Evolutionary conservation across 2,329 filamentous ascomycete genomes (phyloP), one percentile per base, ranked within the genome.

Genomic region (Penicillium sp.): DNA sequence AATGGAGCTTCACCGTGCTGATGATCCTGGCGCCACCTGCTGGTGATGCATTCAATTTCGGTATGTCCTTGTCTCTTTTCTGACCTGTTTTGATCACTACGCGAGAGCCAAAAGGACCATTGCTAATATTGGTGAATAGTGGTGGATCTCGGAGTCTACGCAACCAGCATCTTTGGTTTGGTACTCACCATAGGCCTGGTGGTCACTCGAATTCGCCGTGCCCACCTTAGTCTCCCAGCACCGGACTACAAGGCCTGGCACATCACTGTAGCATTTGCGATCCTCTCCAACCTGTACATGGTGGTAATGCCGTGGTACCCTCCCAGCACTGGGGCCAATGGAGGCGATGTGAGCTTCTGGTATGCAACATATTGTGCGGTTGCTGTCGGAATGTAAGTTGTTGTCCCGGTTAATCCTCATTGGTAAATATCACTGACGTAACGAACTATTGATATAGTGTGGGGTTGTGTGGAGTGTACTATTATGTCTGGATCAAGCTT

Each of bases 231-330:
- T 3, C 69, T 85, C 3, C 77, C 76, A 0, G 63, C 65, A 0
- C 73, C 82, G 0, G 78, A 80, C 4, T 89, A 88, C 69, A 76
- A 73, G 7, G 81, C 84, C 0, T 89, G 85, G 85, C 68, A 85
- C 55, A 50, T 80, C 0, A 76, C 81, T 0, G 70, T 89, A 1
- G 64, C 81, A 8, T 88, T 90, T 70, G 84, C 80, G 47, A 79
- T 87, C 44, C 67, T 84, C 0, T 73, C 85, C 0, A 82, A 88
- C 50, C 54, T 85, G 0, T 89, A 85, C 56, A 74, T 89, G 43
- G 72, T 90, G 2, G 78, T 85, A 16, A 88, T 89, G 79, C 87
- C 88, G 0, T 90, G 87, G 88, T 87, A 85, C 61, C 88, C 87
- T 2, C 88, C 88, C 0, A 76, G 78, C 1, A 80, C 76, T 0